Evolutionary conservation across 73 alveolate species (phyloP), one percentile per base, ranked within the genome.

Genomic region (Paramecium biaurelia): DNA sequence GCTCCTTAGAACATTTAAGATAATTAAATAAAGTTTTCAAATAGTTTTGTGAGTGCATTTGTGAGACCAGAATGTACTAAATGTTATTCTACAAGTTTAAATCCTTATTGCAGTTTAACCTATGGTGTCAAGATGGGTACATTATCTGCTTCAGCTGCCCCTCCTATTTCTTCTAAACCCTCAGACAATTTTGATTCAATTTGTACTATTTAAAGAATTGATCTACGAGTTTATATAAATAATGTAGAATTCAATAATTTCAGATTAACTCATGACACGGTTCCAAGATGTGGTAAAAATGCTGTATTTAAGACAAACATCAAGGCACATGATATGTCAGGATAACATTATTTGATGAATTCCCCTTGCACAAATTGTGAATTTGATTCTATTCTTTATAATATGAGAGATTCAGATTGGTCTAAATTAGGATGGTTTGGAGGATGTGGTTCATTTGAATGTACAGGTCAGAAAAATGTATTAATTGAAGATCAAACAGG

Each of bases 401-500:
- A 89, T 7, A 57, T 70, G 70, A 11, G 41, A 32, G 57, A 63
- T 45, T 67, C 92, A 14, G 84, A 70, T 89, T 85, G 76, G 57
- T 12, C 82, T 24, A 38, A 43, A 82, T 20, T 70, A 43, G 94
- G 94, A 43, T 89, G 94, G 94, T 70, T 70, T 72, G 94, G 94
- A 43, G 94, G 94, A 24, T 89, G 94, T 89, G 94, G 94, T 38
- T 82, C 87, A 47, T 89, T 89, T 67, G 56, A 57, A 9, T 89
- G 94, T 28, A 89, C 94, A 24, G 94, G 94, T 18, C 35, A 37
- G 35, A 82, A 43, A n/a, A 89, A 89, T 70, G 89, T 70, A 5
- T 63, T 89, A 18, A 45, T 70, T 42, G 94, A 70, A 30, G 94
- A 89, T 89, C 41, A 70, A 32, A 53, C 74, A 4, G 94, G 94